These are phyloP conservation scores for Malbranchea zuffiana DNA, from an alignment of 2,329 filamentous ascomycete species.

Conservation along the genomic window DNA sequence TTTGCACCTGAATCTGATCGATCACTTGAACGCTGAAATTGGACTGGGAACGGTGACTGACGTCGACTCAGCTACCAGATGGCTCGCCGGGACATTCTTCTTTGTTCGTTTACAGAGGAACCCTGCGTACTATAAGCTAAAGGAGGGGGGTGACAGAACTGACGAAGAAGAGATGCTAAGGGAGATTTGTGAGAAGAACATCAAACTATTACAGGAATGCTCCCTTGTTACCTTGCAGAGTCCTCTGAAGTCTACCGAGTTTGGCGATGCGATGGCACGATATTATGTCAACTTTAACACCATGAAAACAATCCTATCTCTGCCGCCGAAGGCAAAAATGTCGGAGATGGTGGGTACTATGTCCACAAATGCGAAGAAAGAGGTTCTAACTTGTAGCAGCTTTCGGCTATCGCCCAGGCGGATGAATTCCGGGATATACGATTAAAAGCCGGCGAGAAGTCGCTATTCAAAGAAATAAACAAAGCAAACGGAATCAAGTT, in stretches of 20 bases:
- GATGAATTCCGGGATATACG: slow-evolving; percentile 62
- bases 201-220: slow-evolving; percentile 52
- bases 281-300: slow-evolving; percentile 73
- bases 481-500: slow-evolving; percentile 57
- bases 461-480: slow-evolving; percentile 61
- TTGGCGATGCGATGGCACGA: slow-evolving; percentile 68
- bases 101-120: slow-evolving; percentile 63
- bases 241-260: slow-evolving; percentile 54
- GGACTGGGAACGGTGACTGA: slow-evolving; percentile 61
- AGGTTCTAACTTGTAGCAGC: slow-evolving; percentile 33
- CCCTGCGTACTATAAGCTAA: slow-evolving; percentile 57
- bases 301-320: slow-evolving; percentile 58
- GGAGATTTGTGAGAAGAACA: slow-evolving; percentile 58
- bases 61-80: slow-evolving; percentile 54
- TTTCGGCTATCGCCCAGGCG: slow-evolving; percentile 56
- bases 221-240: slow-evolving; percentile 44
- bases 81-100: slow-evolving; percentile 69
- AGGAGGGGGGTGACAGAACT: slow-evolving; percentile 39
- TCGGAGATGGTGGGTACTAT: slow-evolving; percentile 54
- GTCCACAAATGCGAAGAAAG: not conserved
- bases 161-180: slow-evolving; percentile 55
- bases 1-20: slow-evolving; percentile 66
- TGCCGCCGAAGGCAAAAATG: slow-evolving; percentile 50
- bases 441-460: slow-evolving; percentile 58
- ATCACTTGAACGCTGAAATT: slow-evolving; percentile 77